These are phyloP conservation scores for Aspergillus vadensis DNA, from an alignment of 2,329 filamentous ascomycete species.

Conservation along the genomic window DNA sequence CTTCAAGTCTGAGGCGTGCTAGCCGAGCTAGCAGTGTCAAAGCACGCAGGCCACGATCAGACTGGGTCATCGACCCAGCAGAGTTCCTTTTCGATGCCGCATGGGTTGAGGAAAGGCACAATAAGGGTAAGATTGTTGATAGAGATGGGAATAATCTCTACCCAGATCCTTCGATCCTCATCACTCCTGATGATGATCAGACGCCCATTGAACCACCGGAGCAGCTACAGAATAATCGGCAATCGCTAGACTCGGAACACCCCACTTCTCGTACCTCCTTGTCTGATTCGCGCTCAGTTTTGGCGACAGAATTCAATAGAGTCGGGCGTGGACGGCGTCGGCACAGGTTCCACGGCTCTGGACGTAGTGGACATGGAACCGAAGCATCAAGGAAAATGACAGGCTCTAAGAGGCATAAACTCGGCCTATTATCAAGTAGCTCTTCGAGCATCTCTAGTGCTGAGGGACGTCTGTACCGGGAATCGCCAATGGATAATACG, in stretches of 20 bases:
- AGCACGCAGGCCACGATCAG: slow-evolving; percentile 71
- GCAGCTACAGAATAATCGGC: slow-evolving; percentile 24
- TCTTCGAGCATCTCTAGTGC: slow-evolving; percentile 62
- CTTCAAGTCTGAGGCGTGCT: slow-evolving; percentile 45
- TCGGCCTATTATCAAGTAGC: slow-evolving; percentile 54
- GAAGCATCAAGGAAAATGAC: slow-evolving; percentile 52
- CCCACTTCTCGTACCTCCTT: slow-evolving; percentile 32
- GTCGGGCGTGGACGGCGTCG: slow-evolving; percentile 59
- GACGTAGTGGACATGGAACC: slow-evolving; percentile 58
- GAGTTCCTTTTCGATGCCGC: slow-evolving; percentile 87
- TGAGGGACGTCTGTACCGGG: slow-evolving; percentile 20
- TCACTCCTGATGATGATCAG: slow-evolving; percentile 18
- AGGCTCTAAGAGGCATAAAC: slow-evolving; percentile 56
- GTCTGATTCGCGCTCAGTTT: slow-evolving; percentile 44
- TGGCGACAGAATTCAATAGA: slow-evolving; percentile 49
- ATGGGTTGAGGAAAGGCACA: slow-evolving; percentile 81
- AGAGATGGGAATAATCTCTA: slow-evolving; percentile 73
- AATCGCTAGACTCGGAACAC: slow-evolving; percentile 26
- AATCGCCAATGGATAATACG: slow-evolving; percentile 4
- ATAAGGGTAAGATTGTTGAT: slow-evolving; percentile 81
- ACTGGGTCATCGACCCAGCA: slow-evolving; percentile 81
- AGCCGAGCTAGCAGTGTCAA: slow-evolving; percentile 55
- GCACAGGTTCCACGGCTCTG: slow-evolving; percentile 62
- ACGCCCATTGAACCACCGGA: slow-evolving; percentile 11
- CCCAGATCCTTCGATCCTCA: slow-evolving; percentile 30